phyloP scores from a whole-genome alignment of 2,329 filamentous ascomycete genomes.

The Aspergillus oerlinghausenensis region DNA sequence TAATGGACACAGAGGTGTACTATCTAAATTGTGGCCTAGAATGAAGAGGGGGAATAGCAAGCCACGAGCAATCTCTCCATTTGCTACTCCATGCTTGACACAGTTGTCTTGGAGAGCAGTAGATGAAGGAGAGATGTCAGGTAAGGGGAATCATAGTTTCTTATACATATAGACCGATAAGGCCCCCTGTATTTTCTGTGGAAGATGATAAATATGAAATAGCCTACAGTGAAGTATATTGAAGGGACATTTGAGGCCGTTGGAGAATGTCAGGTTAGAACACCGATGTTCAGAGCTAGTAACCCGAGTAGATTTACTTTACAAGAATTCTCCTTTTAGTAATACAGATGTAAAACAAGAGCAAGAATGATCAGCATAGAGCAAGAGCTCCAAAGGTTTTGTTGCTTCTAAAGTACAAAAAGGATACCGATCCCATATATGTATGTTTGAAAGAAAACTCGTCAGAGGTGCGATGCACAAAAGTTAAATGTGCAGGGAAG shows the following conservation, averaged over 20 bases:
- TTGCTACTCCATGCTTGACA: background rate
- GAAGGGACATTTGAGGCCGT: background rate
- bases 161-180: background rate
- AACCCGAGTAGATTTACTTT: background rate
- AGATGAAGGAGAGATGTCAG: background rate
- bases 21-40: no score
- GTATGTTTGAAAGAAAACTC: constrained; percentile 1
- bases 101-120: background rate
- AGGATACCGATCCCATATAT: constrained; percentile 13
- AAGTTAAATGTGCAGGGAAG: constrained; percentile 4
- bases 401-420: constrained; percentile 3
- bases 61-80: no score
- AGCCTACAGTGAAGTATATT: no score
- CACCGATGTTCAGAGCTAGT: background rate
- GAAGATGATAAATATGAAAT: no score
- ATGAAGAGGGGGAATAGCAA: no score
- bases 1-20: no score
- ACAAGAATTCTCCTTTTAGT: background rate
- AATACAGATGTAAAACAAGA: background rate
- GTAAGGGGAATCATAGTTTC: background rate
- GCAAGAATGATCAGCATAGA: background rate
- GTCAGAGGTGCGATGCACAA: constrained; percentile 3
- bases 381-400: background rate
- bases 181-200: no score
- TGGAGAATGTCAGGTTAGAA: background rate